Evolutionary conservation across 352 stramenopile species (phyloP).

Genomic region (Globisporangium echinulatum): DNA sequence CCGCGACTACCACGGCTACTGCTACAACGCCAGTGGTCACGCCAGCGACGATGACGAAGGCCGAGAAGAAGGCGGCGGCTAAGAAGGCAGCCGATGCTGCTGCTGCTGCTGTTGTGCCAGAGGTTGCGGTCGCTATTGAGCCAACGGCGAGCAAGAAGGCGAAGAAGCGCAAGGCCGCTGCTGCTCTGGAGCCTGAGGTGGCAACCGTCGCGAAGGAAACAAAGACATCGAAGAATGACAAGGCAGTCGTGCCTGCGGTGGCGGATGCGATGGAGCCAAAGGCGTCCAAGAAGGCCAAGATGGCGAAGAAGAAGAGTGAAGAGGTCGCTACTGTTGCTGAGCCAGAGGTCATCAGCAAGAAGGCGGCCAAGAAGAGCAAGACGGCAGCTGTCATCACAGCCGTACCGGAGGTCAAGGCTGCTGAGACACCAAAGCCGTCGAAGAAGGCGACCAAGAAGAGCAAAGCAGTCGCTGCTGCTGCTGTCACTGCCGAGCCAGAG

Average conservation of each 20-base stretch:
- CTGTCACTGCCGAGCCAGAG: too few species aligned
- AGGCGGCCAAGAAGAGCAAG: too few species aligned
- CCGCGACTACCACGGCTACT: neutral
- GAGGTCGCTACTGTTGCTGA: too few species aligned
- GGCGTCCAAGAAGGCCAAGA: conserved; percentile 17
- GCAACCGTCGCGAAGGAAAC: neutral
- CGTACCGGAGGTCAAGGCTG: neutral
- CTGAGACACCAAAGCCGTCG: neutral
- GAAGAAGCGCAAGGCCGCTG: neutral
- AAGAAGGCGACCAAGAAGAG: neutral
- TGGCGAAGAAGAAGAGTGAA: conserved; percentile 3
- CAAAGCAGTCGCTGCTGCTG: neutral
- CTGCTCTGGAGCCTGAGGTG: neutral
- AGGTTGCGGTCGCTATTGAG: too few species aligned
- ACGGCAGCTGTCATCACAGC: too few species aligned
- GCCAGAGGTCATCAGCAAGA: too few species aligned
- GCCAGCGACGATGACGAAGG: neutral
- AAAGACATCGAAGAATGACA: neutral
- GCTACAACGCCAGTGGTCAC: neutral
- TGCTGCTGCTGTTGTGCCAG: conserved; percentile 6
- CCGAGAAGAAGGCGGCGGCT: neutral
- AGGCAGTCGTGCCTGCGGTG: neutral
- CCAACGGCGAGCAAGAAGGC: neutral
- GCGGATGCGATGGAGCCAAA: conserved; percentile 1
- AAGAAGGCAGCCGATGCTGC: neutral